These are phyloP conservation scores for Fusarium sublunatum DNA, from an alignment of 2,329 filamentous ascomycete genomes.

Conservation along the genomic window DNA sequence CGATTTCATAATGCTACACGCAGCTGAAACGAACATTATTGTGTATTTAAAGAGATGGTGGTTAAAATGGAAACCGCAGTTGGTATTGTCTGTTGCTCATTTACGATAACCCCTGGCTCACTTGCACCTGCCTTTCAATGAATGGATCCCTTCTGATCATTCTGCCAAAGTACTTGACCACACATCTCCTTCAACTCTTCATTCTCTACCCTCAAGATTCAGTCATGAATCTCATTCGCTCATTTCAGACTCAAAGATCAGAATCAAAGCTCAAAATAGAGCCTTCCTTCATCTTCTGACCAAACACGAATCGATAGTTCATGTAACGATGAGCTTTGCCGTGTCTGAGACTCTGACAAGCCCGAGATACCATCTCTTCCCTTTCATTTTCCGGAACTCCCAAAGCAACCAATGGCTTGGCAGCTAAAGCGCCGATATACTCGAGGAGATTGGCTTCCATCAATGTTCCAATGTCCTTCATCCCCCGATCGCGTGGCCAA, in stretches of 20 bases:
- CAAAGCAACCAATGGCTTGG: conserved; percentile 55
- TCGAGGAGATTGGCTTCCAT: conserved; percentile 58
- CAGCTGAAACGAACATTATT: no score
- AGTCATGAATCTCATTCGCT: not conserved
- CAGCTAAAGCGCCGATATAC: conserved; percentile 56
- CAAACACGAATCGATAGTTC: conserved; percentile 57
- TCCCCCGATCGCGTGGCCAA: conserved; percentile 56
- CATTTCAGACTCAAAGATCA: not conserved
- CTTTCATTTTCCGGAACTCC: conserved; percentile 52
- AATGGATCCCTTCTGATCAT: not conserved
- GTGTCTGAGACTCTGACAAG: conserved; percentile 51
- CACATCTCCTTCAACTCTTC: not conserved
- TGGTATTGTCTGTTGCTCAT: no score
- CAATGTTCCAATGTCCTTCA: conserved; percentile 57
- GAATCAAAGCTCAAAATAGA: not conserved
- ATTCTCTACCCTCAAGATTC: not conserved
- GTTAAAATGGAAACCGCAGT: no score
- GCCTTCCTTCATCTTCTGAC: conserved; percentile 52
- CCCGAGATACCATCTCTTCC: conserved; percentile 48
- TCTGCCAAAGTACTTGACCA: not conserved
- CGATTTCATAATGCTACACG: no score
- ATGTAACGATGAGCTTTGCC: conserved; percentile 56
- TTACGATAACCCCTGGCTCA: not conserved
- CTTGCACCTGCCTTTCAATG: not conserved
- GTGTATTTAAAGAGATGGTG: no score